Base-by-base conservation (phyloP, 1,139 yeast species). In the Saccharomyces hybrid region DNA sequence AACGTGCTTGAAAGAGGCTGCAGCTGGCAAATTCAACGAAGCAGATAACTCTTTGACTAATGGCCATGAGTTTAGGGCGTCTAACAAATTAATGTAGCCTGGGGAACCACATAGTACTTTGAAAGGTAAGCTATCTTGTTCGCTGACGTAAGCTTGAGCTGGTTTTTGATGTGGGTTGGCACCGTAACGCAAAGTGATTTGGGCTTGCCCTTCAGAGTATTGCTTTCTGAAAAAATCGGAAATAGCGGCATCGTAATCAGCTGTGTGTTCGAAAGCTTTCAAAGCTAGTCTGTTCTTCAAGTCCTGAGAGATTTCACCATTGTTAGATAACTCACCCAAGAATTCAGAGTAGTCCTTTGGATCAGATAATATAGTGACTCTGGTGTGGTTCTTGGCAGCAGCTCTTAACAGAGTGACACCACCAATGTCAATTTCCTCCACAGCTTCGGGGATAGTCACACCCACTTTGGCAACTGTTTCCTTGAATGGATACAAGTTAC, bases 161-260 rank as follows among this genome's bases (percentile, higher is more conserved):
- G 99, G 99, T 75, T 89, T 91, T 78, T 93, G 99, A 75, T 93
- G 98, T 58, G 99, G 99, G 78, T 93, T 93, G 59, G 97, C 97
- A 72, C 99, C 99, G 74, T 93, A 93, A 77, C 99, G 86, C 67
- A 93, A 81, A 44, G 98, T 95, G 72, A 93, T 78, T 80, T 91
- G 97, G 56, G 95, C 82, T 52, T 77, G 78, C 71, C 84, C 88
- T 75, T 93, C 98, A 51, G 97, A 82, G 77, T 93, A 93, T 75
- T 89, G 93, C 77, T 90, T 93, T 78, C 99, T 86, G 83, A 93
- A 93, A 73, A 89, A 93, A 76, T 93, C 99, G 54, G 97, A 82
- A 70, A 93, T 93, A 58, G 96, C 89, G 56, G 90, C 84, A 70
- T 93, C 99, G 75, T 93, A 93, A 73, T 89, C 97, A 58, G 99